phyloP scores from a whole-genome alignment of 2,329 filamentous ascomycete species.

The Parascedosporium putredinis region DNA sequence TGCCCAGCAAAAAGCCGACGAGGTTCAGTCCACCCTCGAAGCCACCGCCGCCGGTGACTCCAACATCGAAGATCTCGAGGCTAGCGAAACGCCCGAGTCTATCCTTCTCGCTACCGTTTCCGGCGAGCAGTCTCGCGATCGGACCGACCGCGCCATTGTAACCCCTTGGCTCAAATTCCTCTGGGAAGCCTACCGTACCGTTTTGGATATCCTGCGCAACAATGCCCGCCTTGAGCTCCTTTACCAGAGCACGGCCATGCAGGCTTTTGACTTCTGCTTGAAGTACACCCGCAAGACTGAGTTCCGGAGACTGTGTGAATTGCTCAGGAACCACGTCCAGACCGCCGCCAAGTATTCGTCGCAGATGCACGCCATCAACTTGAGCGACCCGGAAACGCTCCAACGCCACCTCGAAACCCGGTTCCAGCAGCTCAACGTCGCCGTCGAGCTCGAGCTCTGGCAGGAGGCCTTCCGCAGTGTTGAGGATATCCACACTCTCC shows the following conservation, averaged over 20 bases:
- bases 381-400: conserved; percentile 93
- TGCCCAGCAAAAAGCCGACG: conserved; percentile 90
- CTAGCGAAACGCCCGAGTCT: conserved; percentile 93
- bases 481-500: conserved; percentile 94
- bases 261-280: conserved; percentile 97
- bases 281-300: conserved; percentile 99
- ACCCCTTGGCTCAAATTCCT: conserved; percentile 99
- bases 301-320: conserved; percentile 95
- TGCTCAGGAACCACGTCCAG: conserved; percentile 96
- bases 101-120: conserved; percentile 96
- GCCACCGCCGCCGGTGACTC: conserved; percentile 45
- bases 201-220: conserved; percentile 97
- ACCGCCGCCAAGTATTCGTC: conserved; percentile 98
- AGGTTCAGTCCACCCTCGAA: conserved; percentile 81
- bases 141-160: conserved; percentile 94
- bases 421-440: conserved; percentile 96
- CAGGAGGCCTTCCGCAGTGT: conserved; percentile 99
- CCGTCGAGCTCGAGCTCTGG: conserved; percentile 95
- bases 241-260: conserved; percentile 95
- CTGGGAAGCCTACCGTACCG: conserved; percentile 98
- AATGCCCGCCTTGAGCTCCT: conserved; percentile 95
- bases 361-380: conserved; percentile 98
- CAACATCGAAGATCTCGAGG: conserved; percentile 90
- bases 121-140: conserved; percentile 92
- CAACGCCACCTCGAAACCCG: conserved; percentile 96